These are phyloP conservation scores for Penicillium nucicola DNA, from an alignment of 495 filamentous ascomycete species.

Conservation along the genomic window DNA sequence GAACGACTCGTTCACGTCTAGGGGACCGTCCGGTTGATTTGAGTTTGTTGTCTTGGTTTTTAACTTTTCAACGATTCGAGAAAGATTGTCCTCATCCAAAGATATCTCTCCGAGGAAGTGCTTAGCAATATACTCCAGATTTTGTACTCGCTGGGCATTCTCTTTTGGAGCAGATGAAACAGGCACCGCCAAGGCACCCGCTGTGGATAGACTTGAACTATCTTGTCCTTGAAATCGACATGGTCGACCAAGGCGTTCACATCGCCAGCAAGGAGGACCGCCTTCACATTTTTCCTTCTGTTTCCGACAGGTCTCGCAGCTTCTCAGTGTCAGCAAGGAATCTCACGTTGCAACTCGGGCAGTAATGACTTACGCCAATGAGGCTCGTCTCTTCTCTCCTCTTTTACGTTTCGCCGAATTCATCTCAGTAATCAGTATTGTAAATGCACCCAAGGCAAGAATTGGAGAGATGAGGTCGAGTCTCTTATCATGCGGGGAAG, in stretches of 20 bases:
- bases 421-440: too few species aligned
- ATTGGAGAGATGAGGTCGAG: too few species aligned
- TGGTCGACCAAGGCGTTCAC: conserved; percentile 39
- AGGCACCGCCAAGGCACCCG: conserved; percentile 12
- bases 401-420: conserved; percentile 9
- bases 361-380: conserved; percentile 4
- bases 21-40: not conserved
- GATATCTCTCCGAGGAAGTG: conserved; percentile 19
- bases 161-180: not conserved
- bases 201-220: conserved; percentile 17
- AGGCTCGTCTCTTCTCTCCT: conserved; percentile 9
- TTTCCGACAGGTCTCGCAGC: conserved; percentile 41
- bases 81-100: conserved; percentile 13
- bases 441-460: too few species aligned
- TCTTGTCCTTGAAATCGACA: conserved; percentile 38
- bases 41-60: not conserved
- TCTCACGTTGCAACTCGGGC: not conserved
- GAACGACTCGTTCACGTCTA: conserved; percentile 24
- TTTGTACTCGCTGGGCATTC: not conserved
- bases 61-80: conserved; percentile 10
- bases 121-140: conserved; percentile 12
- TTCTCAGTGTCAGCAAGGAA: conserved; percentile 2
- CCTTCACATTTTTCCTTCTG: conserved; percentile 49
- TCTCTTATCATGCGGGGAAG: too few species aligned
- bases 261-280: conserved; percentile 43